Evolutionary conservation across 805 yeast species (phyloP).

Genomic region (Metschnikowia kofuensis): DNA sequence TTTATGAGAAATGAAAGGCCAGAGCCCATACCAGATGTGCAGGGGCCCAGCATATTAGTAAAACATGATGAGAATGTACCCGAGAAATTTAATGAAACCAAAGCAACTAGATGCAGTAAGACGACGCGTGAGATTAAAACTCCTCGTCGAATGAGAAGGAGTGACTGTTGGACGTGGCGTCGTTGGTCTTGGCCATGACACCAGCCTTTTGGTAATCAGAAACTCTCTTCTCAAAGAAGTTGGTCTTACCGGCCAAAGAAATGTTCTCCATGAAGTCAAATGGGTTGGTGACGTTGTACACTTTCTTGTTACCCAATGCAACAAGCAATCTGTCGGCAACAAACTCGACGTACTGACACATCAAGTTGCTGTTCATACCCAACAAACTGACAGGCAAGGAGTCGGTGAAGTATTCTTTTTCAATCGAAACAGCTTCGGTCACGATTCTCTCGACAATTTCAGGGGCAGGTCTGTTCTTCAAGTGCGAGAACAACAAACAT

Average conservation of each 20-base stretch:
- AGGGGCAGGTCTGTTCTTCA: constrained; percentile 82
- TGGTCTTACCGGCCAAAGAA: constrained; percentile 97
- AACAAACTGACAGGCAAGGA: constrained; percentile 90
- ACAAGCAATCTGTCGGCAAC: constrained; percentile 93
- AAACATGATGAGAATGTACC: constrained; percentile 7
- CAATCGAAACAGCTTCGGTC: constrained; percentile 93
- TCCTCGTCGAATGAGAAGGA: constrained; percentile 90
- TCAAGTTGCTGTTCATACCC: constrained; percentile 91
- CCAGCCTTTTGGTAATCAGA: constrained; percentile 99
- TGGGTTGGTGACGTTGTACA: constrained; percentile 86
- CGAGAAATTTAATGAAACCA: not conserved
- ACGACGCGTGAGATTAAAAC: constrained; percentile 47
- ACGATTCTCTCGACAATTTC: constrained; percentile 79
- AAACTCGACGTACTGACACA: constrained; percentile 98
- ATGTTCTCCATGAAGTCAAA: constrained; percentile 99
- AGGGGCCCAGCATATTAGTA: constrained; percentile 14
- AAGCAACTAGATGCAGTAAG: constrained; percentile 1
- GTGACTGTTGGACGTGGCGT: constrained; percentile 45
- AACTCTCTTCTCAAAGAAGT: constrained; percentile 98
- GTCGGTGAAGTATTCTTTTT: constrained; percentile 63
- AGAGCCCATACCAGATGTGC: constrained; percentile 15
- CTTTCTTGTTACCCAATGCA: constrained; percentile 87
- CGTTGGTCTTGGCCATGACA: constrained; percentile 79
- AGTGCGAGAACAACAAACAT: constrained; percentile 88
- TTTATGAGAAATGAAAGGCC: constrained; percentile 10